These are phyloP conservation scores for Penicillium psychrosexuale DNA, from an alignment of 2,329 filamentous ascomycete genomes.

Conservation along the genomic window DNA sequence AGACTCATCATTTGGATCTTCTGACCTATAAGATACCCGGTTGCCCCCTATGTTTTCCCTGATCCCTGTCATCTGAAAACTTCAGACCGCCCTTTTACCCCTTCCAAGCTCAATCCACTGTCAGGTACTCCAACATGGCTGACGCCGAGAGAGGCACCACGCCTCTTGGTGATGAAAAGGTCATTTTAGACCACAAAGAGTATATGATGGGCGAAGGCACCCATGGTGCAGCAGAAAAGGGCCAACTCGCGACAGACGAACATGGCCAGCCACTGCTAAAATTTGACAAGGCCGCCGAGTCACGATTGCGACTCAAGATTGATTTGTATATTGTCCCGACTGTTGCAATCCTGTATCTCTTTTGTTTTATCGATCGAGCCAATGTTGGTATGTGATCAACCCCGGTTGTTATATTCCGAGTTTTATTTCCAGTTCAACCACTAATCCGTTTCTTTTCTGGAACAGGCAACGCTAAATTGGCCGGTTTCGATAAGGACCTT, in stretches of 20 bases:
- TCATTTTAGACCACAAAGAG: constrained; percentile 17
- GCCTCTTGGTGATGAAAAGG: constrained; percentile 24
- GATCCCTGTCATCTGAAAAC: neutral
- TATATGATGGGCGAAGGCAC: constrained; percentile 15
- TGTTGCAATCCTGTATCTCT: constrained; percentile 64
- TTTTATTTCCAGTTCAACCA: neutral
- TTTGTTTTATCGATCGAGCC: constrained; percentile 72
- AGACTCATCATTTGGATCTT: neutral
- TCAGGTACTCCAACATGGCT: constrained; percentile 4
- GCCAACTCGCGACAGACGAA: constrained; percentile 50
- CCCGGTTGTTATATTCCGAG: too few relatives aligned
- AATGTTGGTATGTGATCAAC: constrained; percentile 58
- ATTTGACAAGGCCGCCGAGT: constrained; percentile 59
- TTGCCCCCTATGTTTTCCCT: neutral
- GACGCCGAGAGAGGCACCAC: constrained; percentile 4
- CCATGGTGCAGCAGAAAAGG: constrained; percentile 43
- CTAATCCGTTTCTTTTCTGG: neutral
- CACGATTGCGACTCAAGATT: constrained; percentile 60
- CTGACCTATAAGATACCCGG: neutral
- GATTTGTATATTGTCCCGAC: constrained; percentile 65
- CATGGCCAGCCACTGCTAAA: constrained; percentile 51
- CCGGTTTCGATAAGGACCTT: constrained; percentile 63
- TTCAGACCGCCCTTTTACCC: neutral
- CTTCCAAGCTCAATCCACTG: neutral
- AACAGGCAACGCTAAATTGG: constrained; percentile 65